Conservation (phyloP, 345 rosid genomes). For the Citrus medica region DNA sequence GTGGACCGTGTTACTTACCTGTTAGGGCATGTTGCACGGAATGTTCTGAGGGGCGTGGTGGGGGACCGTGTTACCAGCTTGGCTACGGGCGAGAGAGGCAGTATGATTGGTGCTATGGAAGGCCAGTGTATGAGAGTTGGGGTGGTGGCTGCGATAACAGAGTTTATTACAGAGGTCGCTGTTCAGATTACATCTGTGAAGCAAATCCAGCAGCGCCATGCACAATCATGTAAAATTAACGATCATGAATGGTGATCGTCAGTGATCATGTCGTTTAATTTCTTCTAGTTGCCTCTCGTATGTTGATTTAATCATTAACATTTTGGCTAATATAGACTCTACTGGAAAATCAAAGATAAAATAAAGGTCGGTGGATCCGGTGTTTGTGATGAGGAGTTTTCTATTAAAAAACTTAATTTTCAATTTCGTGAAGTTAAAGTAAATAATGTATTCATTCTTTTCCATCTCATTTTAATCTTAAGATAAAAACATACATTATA, state of each 20-base stretch:
- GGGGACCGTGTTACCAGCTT: conserved; percentile 13
- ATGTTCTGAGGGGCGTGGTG: not conserved
- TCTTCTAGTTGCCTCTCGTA: too few relatives aligned
- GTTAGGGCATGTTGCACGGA: not conserved
- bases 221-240: conserved; percentile 44
- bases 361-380: not conserved
- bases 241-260: too few relatives aligned
- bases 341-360: too few relatives aligned
- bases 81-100: conserved; percentile 18
- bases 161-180: conserved; percentile 12
- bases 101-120: conserved; percentile 30
- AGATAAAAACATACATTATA: too few relatives aligned
- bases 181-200: conserved; percentile 41
- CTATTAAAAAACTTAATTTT: too few relatives aligned
- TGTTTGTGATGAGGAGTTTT: not conserved
- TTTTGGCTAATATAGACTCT: too few relatives aligned
- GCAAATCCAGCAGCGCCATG: conserved; percentile 46
- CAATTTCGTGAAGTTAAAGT: too few relatives aligned
- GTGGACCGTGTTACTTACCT: too few relatives aligned
- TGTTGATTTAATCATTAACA: too few relatives aligned
- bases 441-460: too few relatives aligned
- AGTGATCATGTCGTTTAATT: too few relatives aligned
- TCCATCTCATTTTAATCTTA: too few relatives aligned
- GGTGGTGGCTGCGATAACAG: conserved; percentile 40
- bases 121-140: conserved; percentile 60